Percentiles rank a stretch among this genome's conserved stretches.
Evolutionary conservation across 2,329 filamentous ascomycete species (phyloP).

Genomic region (Tolypocladium paradoxum): DNA sequence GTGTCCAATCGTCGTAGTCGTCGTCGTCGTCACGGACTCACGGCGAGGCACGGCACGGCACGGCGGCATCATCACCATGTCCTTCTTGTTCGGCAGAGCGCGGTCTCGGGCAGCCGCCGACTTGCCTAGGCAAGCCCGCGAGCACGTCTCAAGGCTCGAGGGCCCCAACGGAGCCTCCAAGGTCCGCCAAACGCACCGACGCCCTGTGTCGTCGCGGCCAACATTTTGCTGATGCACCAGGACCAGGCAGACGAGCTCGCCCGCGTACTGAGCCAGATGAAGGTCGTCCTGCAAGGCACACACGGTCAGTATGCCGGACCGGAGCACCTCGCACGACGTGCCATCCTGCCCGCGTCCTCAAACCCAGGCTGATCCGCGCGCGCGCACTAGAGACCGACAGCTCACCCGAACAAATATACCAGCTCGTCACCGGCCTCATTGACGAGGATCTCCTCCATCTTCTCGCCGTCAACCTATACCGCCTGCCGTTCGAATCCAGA

Average conservation of each 20-base stretch:
- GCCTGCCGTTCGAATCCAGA: constrained; percentile 86
- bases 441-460: constrained; percentile 81
- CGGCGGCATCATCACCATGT: constrained; percentile 24
- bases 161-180: constrained; percentile 36
- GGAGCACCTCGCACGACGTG: not conserved
- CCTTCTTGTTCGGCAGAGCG: constrained; percentile 45
- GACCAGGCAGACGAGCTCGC: constrained; percentile 73
- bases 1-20: not conserved
- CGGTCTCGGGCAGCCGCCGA: constrained; percentile 41
- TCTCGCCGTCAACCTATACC: constrained; percentile 71
- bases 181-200: constrained; percentile 18
- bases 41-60: not conserved
- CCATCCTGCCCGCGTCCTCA: not conserved
- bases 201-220: not conserved
- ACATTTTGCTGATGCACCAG: constrained; percentile 9
- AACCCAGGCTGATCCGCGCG: not conserved
- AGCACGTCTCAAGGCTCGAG: constrained; percentile 42
- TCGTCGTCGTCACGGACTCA: not conserved
- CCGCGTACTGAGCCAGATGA: constrained; percentile 82
- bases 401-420: constrained; percentile 76
- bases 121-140: constrained; percentile 44
- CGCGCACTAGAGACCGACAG: constrained; percentile 61
- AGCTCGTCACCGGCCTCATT: constrained; percentile 74
- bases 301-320: constrained; percentile 49
- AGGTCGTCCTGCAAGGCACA: constrained; percentile 84